Evolutionary conservation across 805 yeast species (phyloP).

Genomic region (Hyphopichia homilentoma): DNA sequence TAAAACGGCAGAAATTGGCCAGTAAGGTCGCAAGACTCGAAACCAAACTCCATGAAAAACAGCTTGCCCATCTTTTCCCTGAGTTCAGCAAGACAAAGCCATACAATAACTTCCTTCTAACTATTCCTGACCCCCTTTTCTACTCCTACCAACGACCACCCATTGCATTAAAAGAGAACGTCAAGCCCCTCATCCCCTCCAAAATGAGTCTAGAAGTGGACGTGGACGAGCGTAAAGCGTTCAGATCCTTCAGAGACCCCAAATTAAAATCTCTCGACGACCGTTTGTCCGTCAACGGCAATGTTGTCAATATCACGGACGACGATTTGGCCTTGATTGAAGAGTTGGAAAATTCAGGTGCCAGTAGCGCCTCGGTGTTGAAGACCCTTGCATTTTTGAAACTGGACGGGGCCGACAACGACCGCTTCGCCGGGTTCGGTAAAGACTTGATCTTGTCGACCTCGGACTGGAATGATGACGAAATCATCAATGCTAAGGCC

Average conservation of each 20-base stretch:
- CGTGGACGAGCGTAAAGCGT: conserved; percentile 53
- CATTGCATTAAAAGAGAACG: conserved; percentile 23
- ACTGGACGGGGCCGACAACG: conserved; percentile 22
- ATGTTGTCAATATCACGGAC: conserved; percentile 20
- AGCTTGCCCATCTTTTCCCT: conserved; percentile 56
- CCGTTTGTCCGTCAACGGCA: conserved; percentile 3
- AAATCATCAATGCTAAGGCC: conserved; percentile 47
- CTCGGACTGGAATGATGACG: conserved; percentile 75
- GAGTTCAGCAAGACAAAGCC: conserved; percentile 52
- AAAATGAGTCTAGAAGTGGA: conserved; percentile 59
- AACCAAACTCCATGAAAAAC: conserved; percentile 18
- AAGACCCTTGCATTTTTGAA: conserved; percentile 29
- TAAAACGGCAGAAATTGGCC: conserved; percentile 27
- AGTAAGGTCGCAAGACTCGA: conserved; percentile 27
- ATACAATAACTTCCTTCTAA: conserved; percentile 62
- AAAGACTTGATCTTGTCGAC: conserved; percentile 63
- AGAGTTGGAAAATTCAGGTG: conserved; percentile 18
- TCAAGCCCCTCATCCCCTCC: conserved; percentile 54
- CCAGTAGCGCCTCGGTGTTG: conserved; percentile 13
- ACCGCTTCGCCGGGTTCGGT: conserved; percentile 39
- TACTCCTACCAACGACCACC: conserved; percentile 53
- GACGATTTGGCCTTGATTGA: conserved; percentile 30
- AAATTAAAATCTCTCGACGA: conserved; percentile 1
- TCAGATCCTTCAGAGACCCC: conserved; percentile 32
- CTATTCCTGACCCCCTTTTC: conserved; percentile 57